These are phyloP conservation scores for Venturia oleaginea DNA, from an alignment of 2,329 filamentous ascomycete species.

Conservation along the genomic window DNA sequence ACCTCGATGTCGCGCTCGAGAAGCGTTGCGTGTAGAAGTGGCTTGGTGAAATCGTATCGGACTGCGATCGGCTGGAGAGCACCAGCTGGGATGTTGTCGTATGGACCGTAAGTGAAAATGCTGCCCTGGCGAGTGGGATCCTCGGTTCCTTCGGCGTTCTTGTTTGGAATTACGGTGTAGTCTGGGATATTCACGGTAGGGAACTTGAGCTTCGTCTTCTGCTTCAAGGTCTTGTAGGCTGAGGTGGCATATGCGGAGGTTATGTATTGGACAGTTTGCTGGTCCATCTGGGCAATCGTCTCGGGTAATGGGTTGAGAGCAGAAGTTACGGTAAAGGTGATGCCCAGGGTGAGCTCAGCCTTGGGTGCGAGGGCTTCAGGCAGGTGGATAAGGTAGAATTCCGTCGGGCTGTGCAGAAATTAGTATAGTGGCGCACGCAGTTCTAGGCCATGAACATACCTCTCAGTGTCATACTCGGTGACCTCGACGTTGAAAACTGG, in stretches of 20 bases:
- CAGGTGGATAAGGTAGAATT: conserved; percentile 80
- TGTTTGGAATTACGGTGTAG: conserved; percentile 62
- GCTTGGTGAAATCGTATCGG: conserved; percentile 93
- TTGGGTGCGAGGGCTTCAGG: conserved; percentile 66
- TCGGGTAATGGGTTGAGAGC: conserved; percentile 74
- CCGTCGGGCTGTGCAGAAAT: conserved; percentile 34
- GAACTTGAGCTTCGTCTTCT: conserved; percentile 96
- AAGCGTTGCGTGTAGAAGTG: conserved; percentile 66
- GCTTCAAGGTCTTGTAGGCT: conserved; percentile 77
- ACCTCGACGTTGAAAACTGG: conserved; percentile 60
- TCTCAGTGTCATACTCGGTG: conserved; percentile 49
- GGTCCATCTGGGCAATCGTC: conserved; percentile 70
- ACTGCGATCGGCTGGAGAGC: conserved; percentile 63
- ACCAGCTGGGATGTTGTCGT: conserved; percentile 71
- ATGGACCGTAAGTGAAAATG: conserved; percentile 85
- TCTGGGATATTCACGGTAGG: conserved; percentile 70
- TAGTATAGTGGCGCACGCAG: neutral
- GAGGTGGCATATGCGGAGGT: conserved; percentile 82
- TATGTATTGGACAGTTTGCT: conserved; percentile 76
- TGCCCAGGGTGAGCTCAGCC: conserved; percentile 74
- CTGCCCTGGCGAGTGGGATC: conserved; percentile 76
- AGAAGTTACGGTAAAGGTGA: conserved; percentile 73
- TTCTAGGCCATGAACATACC: conserved; percentile 30
- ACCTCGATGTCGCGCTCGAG: conserved; percentile 90
- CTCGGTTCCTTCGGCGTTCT: conserved; percentile 50